Conservation (phyloP, 1,284 basidiomycete genomes). For the Malassezia sympodialis region DNA sequence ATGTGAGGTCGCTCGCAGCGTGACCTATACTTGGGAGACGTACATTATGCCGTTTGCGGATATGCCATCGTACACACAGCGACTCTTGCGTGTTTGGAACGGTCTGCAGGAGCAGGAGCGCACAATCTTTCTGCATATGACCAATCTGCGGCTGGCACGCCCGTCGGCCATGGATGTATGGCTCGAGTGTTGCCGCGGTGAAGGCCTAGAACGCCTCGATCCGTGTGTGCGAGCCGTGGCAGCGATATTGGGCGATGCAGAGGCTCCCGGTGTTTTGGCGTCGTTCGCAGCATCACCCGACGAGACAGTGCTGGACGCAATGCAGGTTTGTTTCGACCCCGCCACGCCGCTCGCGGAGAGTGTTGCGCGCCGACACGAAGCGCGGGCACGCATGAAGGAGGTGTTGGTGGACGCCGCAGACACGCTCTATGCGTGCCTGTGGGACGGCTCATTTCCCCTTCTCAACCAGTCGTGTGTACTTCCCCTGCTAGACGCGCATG, state of each 20-base stretch:
- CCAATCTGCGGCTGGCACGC: constrained; percentile 43
- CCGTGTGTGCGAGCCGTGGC: constrained; percentile 49
- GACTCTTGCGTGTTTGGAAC: constrained; percentile 64
- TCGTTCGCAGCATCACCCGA: constrained; percentile 81
- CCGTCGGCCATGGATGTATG: constrained; percentile 24
- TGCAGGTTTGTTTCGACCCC: constrained; percentile 69
- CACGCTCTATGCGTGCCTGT: constrained; percentile 50
- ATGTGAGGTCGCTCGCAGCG: constrained; percentile 54
- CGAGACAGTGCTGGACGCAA: constrained; percentile 68
- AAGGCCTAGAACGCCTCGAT: constrained; percentile 65
- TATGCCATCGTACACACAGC: constrained; percentile 74
- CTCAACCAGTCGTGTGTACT: constrained; percentile 77
- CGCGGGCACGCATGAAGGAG: constrained; percentile 52
- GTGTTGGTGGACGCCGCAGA: constrained; percentile 46
- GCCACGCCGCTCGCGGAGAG: constrained; percentile 71
- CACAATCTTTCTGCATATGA: constrained; percentile 57
- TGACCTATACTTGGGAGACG: constrained; percentile 55
- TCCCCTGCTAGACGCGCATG: constrained; percentile 53
- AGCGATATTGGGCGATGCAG: constrained; percentile 13
- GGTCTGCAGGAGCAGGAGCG: constrained; percentile 55
- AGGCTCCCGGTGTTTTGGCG: constrained; percentile 67
- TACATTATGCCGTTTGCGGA: constrained; percentile 64
- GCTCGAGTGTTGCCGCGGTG: constrained; percentile 52
- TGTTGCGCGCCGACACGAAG: constrained; percentile 55
- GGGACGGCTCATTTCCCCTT: constrained; percentile 62